Conservation (phyloP, 2,329 filamentous ascomycete species). For the Dothiorella sarmentorum region DNA sequence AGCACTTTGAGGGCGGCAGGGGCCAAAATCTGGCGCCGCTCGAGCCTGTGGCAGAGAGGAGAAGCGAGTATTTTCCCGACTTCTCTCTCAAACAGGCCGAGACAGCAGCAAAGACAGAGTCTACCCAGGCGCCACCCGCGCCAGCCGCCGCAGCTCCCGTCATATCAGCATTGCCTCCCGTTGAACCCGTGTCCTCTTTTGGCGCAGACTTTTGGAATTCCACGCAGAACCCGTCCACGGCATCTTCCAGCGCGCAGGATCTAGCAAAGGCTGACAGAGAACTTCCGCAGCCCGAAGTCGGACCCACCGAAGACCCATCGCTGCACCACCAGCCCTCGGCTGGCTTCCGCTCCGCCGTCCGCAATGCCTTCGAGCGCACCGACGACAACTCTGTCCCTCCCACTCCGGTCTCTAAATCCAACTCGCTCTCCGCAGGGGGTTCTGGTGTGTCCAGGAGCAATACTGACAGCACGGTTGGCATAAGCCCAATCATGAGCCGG, state of each 20-base stretch:
- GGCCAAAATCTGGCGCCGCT: conserved; percentile 33
- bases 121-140: background rate
- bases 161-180: conserved; percentile 22
- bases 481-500: conserved; percentile 63
- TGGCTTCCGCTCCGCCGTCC: conserved; percentile 59
- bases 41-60: conserved; percentile 56
- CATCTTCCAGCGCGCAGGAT: conserved; percentile 4
- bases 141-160: background rate
- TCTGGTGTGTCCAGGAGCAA: conserved; percentile 55
- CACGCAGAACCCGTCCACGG: background rate
- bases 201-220: conserved; percentile 30
- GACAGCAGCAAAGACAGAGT: background rate
- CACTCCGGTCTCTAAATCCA: conserved; percentile 49
- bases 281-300: conserved; percentile 5
- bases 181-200: conserved; percentile 27
- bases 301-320: conserved; percentile 18
- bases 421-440: conserved; percentile 30
- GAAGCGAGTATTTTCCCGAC: conserved; percentile 57
- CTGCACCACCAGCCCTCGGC: conserved; percentile 53
- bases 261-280: conserved; percentile 7
- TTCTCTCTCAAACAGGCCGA: conserved; percentile 18
- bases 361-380: conserved; percentile 61
- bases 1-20: background rate
- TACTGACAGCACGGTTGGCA: conserved; percentile 59
- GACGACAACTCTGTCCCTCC: conserved; percentile 52